These are phyloP conservation scores for Cylindricascospora bacillispora DNA, from an alignment of 1,139 yeast genomes.

Conservation along the genomic window DNA sequence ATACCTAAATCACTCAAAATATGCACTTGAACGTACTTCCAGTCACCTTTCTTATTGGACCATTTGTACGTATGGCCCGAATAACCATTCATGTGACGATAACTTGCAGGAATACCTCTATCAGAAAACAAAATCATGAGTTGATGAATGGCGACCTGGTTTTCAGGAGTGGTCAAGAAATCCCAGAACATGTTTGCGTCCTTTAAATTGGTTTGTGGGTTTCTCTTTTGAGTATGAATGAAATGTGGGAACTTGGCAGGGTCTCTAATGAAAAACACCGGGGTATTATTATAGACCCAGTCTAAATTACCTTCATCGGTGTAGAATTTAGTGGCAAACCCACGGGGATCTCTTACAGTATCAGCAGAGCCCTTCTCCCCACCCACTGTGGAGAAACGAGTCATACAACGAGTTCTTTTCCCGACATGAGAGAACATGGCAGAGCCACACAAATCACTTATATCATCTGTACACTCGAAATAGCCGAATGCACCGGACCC, in stretches of 20 bases:
- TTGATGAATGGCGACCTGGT: constrained; percentile 56
- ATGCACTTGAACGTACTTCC: constrained; percentile 57
- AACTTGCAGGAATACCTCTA: constrained; percentile 57
- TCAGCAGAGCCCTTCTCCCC: constrained; percentile 48
- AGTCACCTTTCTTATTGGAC: constrained; percentile 52
- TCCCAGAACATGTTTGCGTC: constrained; percentile 71
- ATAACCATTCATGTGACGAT: constrained; percentile 57
- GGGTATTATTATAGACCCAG: constrained; percentile 52
- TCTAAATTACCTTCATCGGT: constrained; percentile 50
- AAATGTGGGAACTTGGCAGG: constrained; percentile 48
- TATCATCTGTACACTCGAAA: constrained; percentile 47
- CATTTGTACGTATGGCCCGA: constrained; percentile 65
- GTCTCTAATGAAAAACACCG: constrained; percentile 45
- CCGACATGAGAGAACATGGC: constrained; percentile 37
- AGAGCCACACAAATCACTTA: constrained; percentile 39
- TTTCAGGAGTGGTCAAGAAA: constrained; percentile 44
- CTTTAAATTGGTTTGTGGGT: constrained; percentile 72
- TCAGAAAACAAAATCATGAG: constrained; percentile 50
- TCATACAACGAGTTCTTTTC: constrained; percentile 35
- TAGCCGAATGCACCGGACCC: constrained; percentile 53
- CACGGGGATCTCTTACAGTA: constrained; percentile 48
- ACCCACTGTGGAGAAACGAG: constrained; percentile 49
- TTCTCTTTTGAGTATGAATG: constrained; percentile 55
- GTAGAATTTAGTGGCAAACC: constrained; percentile 42
- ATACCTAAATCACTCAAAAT: constrained; percentile 48